phyloP scores from a whole-genome alignment of 257 asterid species.

The Fraxinus anomala region DNA sequence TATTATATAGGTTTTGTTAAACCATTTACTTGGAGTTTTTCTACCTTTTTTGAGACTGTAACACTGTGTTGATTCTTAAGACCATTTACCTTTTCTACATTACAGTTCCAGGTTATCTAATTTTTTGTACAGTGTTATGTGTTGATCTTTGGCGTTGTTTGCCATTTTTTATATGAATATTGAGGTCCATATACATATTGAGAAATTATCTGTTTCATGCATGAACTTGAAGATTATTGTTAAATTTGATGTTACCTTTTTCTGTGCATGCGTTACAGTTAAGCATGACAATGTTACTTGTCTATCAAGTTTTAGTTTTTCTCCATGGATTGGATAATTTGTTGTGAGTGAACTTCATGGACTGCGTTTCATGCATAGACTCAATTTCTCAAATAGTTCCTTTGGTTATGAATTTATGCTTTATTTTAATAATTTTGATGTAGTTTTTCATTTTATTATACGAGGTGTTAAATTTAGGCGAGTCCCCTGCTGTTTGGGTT shows the following conservation, averaged over 20 bases:
- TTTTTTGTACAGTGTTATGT: conserved; percentile 2
- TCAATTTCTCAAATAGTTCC: too few relatives aligned
- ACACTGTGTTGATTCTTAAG: not conserved
- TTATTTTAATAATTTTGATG: too few relatives aligned
- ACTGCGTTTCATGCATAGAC: too few relatives aligned
- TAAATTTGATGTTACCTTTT: not conserved
- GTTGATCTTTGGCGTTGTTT: conserved; percentile 10
- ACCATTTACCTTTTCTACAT: not conserved
- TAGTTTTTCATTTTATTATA: not conserved
- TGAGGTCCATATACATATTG: not conserved
- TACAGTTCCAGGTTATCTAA: not conserved
- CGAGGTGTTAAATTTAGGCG: not conserved
- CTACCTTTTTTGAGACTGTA: not conserved
- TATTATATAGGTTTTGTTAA: not conserved
- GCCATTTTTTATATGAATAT: conserved; percentile 11
- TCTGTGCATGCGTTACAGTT: not conserved
- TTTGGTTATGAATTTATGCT: not conserved
- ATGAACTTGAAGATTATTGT: not conserved
- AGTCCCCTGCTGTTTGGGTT: not conserved
- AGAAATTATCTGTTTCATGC: too few relatives aligned
- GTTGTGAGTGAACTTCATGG: not conserved
- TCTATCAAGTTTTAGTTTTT: not conserved
- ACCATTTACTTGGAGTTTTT: not conserved
- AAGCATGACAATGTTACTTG: not conserved
- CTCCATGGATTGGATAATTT: not conserved